These are phyloP conservation scores for Saccharomyces eubayanus DNA, from an alignment of 805 yeast genomes.

Conservation along the genomic window DNA sequence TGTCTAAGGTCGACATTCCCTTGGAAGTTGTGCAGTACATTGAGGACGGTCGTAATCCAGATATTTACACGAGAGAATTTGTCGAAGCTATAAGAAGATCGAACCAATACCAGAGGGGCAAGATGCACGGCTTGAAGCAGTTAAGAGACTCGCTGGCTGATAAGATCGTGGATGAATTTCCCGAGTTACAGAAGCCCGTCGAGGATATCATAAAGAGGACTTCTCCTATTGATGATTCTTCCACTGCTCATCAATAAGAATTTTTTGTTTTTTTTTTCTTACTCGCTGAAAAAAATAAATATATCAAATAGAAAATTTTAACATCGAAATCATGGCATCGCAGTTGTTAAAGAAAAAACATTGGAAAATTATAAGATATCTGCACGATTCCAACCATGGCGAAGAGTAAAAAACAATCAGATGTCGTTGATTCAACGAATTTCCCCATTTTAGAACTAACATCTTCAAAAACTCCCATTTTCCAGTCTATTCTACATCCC, in stretches of 20 bases:
- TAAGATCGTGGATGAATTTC: slow-evolving; percentile 68
- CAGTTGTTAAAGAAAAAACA: background rate
- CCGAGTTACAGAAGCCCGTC: slow-evolving; percentile 56
- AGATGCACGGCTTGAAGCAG: slow-evolving; percentile 57
- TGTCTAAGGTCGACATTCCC: slow-evolving; percentile 49
- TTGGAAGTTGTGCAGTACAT: slow-evolving; percentile 83
- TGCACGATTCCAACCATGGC: slow-evolving; percentile 2
- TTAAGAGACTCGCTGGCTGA: slow-evolving; percentile 60
- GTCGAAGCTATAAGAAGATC: slow-evolving; percentile 87
- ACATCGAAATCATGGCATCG: background rate
- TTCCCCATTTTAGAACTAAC: slow-evolving; percentile 32
- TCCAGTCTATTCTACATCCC: slow-evolving; percentile 75
- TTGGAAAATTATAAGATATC: background rate
- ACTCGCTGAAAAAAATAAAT: background rate
- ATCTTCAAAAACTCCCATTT: slow-evolving; percentile 52
- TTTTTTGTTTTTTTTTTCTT: background rate
- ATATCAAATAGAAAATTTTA: background rate
- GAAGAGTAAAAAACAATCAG: slow-evolving; percentile 4
- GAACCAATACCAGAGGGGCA: slow-evolving; percentile 82
- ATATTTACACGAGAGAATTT: slow-evolving; percentile 92
- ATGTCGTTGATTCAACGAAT: background rate
- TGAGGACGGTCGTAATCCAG: slow-evolving; percentile 95
- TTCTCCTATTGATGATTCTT: background rate
- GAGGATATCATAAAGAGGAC: slow-evolving; percentile 44
- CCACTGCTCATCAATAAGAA: background rate